phyloP scores from a whole-genome alignment of 2,329 filamentous ascomycete species.

The Phoma sp. region DNA sequence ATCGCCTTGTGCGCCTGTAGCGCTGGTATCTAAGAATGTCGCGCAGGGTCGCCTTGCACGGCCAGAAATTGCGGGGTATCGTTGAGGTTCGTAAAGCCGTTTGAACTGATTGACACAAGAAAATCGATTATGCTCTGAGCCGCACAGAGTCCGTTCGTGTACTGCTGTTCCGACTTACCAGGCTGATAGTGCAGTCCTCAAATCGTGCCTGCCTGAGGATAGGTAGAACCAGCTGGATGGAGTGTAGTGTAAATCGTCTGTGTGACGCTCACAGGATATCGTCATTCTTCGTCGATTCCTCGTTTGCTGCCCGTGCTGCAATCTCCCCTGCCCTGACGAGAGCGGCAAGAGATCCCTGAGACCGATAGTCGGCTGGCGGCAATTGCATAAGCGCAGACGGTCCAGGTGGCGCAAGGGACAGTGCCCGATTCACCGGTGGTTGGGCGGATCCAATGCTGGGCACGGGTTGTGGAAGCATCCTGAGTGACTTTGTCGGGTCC shows the following conservation, averaged over 20 bases:
- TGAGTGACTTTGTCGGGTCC: constrained; percentile 43
- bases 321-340: constrained; percentile 48
- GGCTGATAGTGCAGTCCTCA: background rate
- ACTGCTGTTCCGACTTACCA: background rate
- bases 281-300: constrained; percentile 19
- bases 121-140: background rate
- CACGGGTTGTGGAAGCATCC: constrained; percentile 48
- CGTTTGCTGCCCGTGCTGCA: constrained; percentile 42
- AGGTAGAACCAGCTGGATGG: too few relatives aligned
- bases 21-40: constrained; percentile 8
- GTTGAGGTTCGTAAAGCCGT: constrained; percentile 8
- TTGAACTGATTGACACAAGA: background rate
- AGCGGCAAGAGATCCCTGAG: constrained; percentile 45
- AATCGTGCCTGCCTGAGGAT: background rate
- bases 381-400: constrained; percentile 24
- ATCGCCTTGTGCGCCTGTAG: constrained; percentile 7
- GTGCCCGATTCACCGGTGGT: constrained; percentile 41
- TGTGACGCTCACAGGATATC: constrained; percentile 26
- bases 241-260: background rate
- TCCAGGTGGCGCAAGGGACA: constrained; percentile 17
- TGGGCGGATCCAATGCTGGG: constrained; percentile 36
- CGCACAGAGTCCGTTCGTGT: background rate
- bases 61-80: constrained; percentile 14
- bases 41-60: background rate
- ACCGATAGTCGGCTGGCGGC: constrained; percentile 38